Conservation (phyloP, 208 protist species). For the Acanthamoeba sp. region DNA sequence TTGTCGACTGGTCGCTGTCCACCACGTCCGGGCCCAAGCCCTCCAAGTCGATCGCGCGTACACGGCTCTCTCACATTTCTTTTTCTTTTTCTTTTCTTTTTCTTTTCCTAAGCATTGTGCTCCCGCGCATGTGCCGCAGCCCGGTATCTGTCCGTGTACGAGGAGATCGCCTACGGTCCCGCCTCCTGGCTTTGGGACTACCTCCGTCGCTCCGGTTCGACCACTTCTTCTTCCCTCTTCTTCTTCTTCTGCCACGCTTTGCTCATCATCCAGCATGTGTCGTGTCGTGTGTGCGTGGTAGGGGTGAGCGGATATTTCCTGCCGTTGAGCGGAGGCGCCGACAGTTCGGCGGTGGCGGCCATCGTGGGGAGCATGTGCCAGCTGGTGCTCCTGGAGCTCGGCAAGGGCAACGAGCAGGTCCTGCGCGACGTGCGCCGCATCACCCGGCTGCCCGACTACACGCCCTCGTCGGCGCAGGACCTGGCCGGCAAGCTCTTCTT, state of each 20-base stretch:
- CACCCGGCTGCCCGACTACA: conserved; percentile 61
- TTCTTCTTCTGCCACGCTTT: background rate
- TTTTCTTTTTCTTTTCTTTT: background rate
- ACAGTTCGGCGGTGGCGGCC: conserved; percentile 85
- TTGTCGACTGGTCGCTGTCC: conserved; percentile 43
- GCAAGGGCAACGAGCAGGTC: conserved; percentile 77
- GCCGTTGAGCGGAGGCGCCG: conserved; percentile 89
- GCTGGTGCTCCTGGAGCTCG: conserved; percentile 81
- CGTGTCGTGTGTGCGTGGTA: background rate
- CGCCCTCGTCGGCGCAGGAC: conserved; percentile 74
- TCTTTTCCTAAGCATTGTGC: too few species aligned
- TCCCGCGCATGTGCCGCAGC: too few species aligned
- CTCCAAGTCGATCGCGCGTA: background rate
- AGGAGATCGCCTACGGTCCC: conserved; percentile 88
- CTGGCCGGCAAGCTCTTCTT: conserved; percentile 81
- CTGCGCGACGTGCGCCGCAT: conserved; percentile 83
- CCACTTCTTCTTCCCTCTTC: too few species aligned
- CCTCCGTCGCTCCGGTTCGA: conserved; percentile 85
- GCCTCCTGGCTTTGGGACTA: conserved; percentile 93
- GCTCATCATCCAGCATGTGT: background rate
- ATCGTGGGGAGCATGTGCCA: conserved; percentile 90
- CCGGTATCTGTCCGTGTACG: conserved; percentile 7
- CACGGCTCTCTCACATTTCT: background rate
- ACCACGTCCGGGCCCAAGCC: background rate
- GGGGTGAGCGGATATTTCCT: conserved; percentile 87